Evolutionary conservation across 2,329 filamentous ascomycete species (phyloP).

Genomic region (Fonsecaea erecta): DNA sequence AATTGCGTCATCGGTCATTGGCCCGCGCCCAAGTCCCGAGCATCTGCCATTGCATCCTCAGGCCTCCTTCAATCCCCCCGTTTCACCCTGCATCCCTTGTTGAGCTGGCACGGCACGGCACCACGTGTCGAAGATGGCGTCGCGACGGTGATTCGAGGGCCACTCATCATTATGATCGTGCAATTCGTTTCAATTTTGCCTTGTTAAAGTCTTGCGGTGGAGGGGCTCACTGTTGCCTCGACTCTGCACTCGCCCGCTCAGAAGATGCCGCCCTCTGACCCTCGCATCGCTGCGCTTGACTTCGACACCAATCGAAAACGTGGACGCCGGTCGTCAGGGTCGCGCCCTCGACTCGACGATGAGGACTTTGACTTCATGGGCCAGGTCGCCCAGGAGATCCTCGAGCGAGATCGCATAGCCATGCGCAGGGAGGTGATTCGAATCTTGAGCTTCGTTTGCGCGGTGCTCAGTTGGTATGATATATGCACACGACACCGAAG

Average conservation of each 20-base stretch:
- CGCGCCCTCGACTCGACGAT: slow-evolving; percentile 37
- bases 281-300: slow-evolving; percentile 51
- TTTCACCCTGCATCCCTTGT: slow-evolving; percentile 6
- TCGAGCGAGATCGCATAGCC: slow-evolving; percentile 60
- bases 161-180: slow-evolving; percentile 12
- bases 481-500: not conserved
- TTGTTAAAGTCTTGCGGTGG: slow-evolving; percentile 4
- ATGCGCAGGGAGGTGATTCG: slow-evolving; percentile 59
- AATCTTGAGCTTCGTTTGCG: slow-evolving; percentile 64
- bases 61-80: not conserved
- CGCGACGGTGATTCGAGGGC: not conserved
- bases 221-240: not conserved
- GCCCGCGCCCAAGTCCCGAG: slow-evolving; percentile 6
- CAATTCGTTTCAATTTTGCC: not conserved
- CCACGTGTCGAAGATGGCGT: slow-evolving; percentile 16
- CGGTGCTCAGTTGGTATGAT: slow-evolving; percentile 61
- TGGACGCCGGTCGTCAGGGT: slow-evolving; percentile 33
- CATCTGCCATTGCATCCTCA: slow-evolving; percentile 4
- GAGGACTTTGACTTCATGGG: slow-evolving; percentile 57
- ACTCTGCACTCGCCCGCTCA: slow-evolving; percentile 8
- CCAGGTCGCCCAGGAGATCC: slow-evolving; percentile 65
- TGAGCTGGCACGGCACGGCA: slow-evolving; percentile 2
- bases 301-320: slow-evolving; percentile 49
- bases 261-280: slow-evolving; percentile 26
- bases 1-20: slow-evolving; percentile 18